Base-by-base conservation (phyloP, 257 asterid genomes). In the Anisodus tanguticus region DNA sequence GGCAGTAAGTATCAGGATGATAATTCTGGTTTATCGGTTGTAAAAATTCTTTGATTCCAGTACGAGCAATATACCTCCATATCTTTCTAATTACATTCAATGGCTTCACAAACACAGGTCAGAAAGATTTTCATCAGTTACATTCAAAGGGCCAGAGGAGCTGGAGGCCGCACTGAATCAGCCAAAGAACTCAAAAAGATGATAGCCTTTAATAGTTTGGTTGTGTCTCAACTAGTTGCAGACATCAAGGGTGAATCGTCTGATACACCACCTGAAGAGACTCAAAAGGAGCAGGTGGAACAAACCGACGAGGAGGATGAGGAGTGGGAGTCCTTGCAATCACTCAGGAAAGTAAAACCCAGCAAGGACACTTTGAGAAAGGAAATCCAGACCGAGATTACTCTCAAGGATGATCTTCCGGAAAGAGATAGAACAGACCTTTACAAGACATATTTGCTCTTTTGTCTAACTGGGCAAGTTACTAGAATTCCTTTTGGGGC, bases 161-260 rank as follows among this genome's bases (percentile, higher is more conserved):
- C 94, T 79, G 94, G 96, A 59, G 90, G 92, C 87, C 94, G 93
- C 17, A 93, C 90, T 3, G 97, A 91, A 69, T 87, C 97, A 17
- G 98, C 98, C 5, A 93, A 84, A 86, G 98, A 92, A 88, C 93
- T 97, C 39, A 95, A 93, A 87, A 93, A 90, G 89, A 85, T 97
- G 97, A 88, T 97, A 83, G 92, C 91, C 76, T 97, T 93, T 91
- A 97, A 97, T 86, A 91, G 89, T 82, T 89, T 93, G 88, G 98
- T 93, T 77, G 97, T 94, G 70, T 91, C 98, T 51, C 90, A 88
- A 88, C 88, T 97, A 72, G 90, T 97, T 78, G 91, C 97, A 2
- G 99, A 97, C 87, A 94, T 97, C 86, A 97, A 93, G 89, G 98
- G 97, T 16, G 98, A 97, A 81, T 89, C 98, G 64, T 72, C 89